These are phyloP conservation scores for Curvularia sp. DNA, from an alignment of 2,329 filamentous ascomycete genomes.

Conservation along the genomic window DNA sequence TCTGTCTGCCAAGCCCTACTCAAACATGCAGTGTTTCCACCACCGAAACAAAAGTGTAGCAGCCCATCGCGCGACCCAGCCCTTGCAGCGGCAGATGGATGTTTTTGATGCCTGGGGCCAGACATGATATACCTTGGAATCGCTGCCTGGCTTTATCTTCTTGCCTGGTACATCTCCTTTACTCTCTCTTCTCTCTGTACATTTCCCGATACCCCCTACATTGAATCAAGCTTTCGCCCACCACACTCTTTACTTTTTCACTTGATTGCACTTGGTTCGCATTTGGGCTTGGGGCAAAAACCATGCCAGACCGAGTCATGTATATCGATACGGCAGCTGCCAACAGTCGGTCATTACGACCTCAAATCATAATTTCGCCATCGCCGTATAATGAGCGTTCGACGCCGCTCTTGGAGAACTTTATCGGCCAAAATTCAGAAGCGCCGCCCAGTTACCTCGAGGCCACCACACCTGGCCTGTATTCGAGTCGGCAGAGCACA, in stretches of 20 bases:
- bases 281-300: not conserved
- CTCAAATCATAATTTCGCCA: slow-evolving; percentile 28
- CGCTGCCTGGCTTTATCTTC: slow-evolving; percentile 24
- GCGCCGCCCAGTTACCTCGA: slow-evolving; percentile 44
- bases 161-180: slow-evolving; percentile 3
- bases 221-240: slow-evolving; percentile 4
- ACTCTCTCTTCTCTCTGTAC: not conserved
- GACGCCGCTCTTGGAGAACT: slow-evolving; percentile 37
- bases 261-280: not conserved
- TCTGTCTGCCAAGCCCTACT: slow-evolving; percentile 21
- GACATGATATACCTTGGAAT: slow-evolving; percentile 19
- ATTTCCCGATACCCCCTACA: slow-evolving; percentile 6
- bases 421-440: slow-evolving; percentile 30
- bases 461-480: slow-evolving; percentile 46
- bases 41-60: slow-evolving; percentile 40
- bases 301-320: slow-evolving; percentile 25
- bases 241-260: slow-evolving; percentile 7
- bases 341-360: slow-evolving; percentile 33
- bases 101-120: slow-evolving; percentile 23
- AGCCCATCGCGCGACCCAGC: slow-evolving; percentile 16
- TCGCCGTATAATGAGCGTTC: slow-evolving; percentile 28
- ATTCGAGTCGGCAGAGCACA: slow-evolving; percentile 35
- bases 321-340: slow-evolving; percentile 46
- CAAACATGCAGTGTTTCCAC: slow-evolving; percentile 38
- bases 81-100: slow-evolving; percentile 22